Percentiles rank a stretch among this genome's conserved stretches.
Evolutionary conservation across 1,284 basidiomycete genomes (phyloP).

Genomic region (Neotropicomus parvogracilis): DNA sequence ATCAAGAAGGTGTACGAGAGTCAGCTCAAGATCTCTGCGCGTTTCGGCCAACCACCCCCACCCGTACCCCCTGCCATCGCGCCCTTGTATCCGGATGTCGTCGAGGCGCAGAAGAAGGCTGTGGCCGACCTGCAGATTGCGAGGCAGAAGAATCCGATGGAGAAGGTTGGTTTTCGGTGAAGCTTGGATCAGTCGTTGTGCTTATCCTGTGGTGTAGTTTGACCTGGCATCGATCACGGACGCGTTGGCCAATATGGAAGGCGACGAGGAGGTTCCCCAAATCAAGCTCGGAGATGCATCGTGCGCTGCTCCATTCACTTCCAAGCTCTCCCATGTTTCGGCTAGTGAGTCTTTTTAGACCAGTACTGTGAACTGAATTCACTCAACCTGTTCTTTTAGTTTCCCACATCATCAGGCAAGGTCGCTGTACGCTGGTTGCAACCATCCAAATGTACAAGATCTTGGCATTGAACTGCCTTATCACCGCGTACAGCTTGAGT

Average conservation of each 20-base stretch:
- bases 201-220: conserved; percentile 53
- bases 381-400: conserved; percentile 48
- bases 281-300: conserved; percentile 97
- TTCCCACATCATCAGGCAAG: conserved; percentile 93
- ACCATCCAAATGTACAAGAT: conserved; percentile 99
- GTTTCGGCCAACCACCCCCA: conserved; percentile 90
- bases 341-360: conserved; percentile 62
- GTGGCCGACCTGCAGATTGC: conserved; percentile 60
- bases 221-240: conserved; percentile 85
- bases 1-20: conserved; percentile 95
- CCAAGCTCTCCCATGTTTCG: conserved; percentile 89
- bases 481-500: conserved; percentile 92
- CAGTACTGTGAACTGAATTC: not conserved
- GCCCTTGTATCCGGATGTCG: conserved; percentile 82
- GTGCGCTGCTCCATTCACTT: conserved; percentile 95
- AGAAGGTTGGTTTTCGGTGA: conserved; percentile 58
- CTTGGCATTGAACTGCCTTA: conserved; percentile 90
- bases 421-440: conserved; percentile 92
- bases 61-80: conserved; percentile 83
- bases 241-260: conserved; percentile 88
- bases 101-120: conserved; percentile 83
- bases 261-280: conserved; percentile 89
- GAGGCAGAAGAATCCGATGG: conserved; percentile 80
- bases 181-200: not conserved
- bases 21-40: conserved; percentile 81